Evolutionary conservation across 2,329 filamentous ascomycete species (phyloP).

Genomic region (Aspergillus viridinutans): DNA sequence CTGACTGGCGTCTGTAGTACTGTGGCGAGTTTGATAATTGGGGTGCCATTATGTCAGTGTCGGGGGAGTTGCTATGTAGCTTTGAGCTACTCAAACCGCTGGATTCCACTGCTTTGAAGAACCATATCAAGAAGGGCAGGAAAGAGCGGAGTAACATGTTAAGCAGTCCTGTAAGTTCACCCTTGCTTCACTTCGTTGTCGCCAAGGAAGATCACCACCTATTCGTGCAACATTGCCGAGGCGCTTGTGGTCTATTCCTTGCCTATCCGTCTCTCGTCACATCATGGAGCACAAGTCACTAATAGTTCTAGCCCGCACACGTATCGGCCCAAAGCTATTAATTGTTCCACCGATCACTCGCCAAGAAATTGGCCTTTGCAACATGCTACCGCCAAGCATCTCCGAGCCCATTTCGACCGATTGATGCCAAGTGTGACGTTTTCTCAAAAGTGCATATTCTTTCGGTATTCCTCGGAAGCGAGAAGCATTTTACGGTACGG

Average conservation of each 20-base stretch:
- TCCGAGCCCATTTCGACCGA: constrained; percentile 4
- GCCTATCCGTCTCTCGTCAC: not conserved
- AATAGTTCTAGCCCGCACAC: constrained; percentile 37
- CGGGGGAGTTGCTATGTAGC: constrained; percentile 85
- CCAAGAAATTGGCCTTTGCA: constrained; percentile 17
- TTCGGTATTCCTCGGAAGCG: constrained; percentile 3
- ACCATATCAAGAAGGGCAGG: constrained; percentile 95
- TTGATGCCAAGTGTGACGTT: constrained; percentile 7
- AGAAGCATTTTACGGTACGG: constrained; percentile 6
- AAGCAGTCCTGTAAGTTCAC: constrained; percentile 80
- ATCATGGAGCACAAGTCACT: constrained; percentile 11
- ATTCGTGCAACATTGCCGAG: constrained; percentile 21
- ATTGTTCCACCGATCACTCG: constrained; percentile 12
- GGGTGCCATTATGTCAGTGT: constrained; percentile 98
- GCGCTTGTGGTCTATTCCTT: constrained; percentile 11
- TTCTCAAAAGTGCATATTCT: constrained; percentile 7
- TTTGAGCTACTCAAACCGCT: constrained; percentile 96
- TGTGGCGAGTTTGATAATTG: constrained; percentile 99
- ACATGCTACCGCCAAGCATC: constrained; percentile 19
- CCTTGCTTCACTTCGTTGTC: constrained; percentile 14
- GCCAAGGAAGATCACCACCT: constrained; percentile 18
- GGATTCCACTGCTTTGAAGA: constrained; percentile 93
- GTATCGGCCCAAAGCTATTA: constrained; percentile 46
- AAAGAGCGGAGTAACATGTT: constrained; percentile 93
- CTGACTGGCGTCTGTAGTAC: constrained; percentile 58